A percentile compares a stretch with the other conserved stretches of the same genome.
phyloP scores from a whole-genome alignment of 2,329 filamentous ascomycete genomes.

The Cyclaneusma minus region DNA sequence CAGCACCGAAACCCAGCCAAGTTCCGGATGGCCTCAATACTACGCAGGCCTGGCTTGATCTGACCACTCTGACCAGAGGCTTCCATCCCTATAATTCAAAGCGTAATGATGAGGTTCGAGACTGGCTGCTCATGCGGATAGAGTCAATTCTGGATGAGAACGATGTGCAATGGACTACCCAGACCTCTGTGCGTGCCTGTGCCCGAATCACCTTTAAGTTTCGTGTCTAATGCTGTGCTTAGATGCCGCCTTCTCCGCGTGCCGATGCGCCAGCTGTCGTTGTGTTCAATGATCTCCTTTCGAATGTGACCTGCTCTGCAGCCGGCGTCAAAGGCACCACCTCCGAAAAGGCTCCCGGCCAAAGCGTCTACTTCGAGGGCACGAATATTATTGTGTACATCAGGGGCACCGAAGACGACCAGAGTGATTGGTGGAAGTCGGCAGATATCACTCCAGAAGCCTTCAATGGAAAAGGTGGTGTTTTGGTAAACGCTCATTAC shows the following conservation, averaged over 20 bases:
- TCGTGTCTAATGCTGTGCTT: constrained; percentile 1
- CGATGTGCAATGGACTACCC: constrained; percentile 28
- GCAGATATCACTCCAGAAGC: constrained; percentile 25
- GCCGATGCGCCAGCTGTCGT: constrained; percentile 30
- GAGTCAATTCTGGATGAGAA: constrained; percentile 53
- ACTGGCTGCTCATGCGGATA: constrained; percentile 60
- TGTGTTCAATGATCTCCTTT: constrained; percentile 63
- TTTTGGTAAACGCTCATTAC: constrained; percentile 89
- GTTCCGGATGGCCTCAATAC: constrained; percentile 56
- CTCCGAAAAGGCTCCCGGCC: constrained; percentile 17
- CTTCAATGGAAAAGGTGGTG: constrained; percentile 51
- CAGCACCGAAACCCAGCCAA: constrained; percentile 37
- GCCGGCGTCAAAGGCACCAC: constrained; percentile 21
- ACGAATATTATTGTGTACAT: constrained; percentile 89
- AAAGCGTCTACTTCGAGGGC: constrained; percentile 71
- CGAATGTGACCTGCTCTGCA: constrained; percentile 60
- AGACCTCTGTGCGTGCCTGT: constrained; percentile 10
- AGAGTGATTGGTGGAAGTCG: constrained; percentile 57
- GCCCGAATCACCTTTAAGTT: neutral
- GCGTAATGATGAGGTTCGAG: constrained; percentile 64
- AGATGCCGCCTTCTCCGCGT: too few species aligned
- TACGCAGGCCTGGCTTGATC: constrained; percentile 72
- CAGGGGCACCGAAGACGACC: constrained; percentile 60
- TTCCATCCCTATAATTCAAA: constrained; percentile 86
- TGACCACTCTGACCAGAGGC: constrained; percentile 55